Conservation (phyloP, 164 flowering plant species). For the Warburgia ugandensis region DNA sequence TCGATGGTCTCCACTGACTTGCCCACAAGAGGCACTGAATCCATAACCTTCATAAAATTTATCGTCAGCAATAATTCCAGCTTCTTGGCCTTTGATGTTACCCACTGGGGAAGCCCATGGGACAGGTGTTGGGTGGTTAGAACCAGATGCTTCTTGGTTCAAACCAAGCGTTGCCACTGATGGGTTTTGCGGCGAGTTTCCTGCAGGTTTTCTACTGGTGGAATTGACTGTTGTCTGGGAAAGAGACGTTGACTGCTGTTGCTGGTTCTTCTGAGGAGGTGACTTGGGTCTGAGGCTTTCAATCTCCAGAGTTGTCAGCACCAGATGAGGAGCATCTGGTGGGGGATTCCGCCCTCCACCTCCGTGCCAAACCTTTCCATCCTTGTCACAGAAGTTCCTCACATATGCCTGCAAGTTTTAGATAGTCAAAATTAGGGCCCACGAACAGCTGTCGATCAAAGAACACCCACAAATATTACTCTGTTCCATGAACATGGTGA, state of each 20-base stretch:
- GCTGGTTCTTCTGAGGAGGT: constrained; percentile 91
- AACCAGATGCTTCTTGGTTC: constrained; percentile 68
- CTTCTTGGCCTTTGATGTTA: constrained; percentile 44
- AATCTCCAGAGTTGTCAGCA: constrained; percentile 84
- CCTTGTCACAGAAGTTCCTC: constrained; percentile 76
- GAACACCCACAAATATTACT: no score
- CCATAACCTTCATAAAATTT: constrained; percentile 54
- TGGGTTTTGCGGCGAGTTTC: constrained; percentile 62
- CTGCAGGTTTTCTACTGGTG: constrained; percentile 48
- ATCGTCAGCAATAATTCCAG: constrained; percentile 33
- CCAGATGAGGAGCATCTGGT: constrained; percentile 93
- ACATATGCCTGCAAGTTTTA: constrained; percentile 69
- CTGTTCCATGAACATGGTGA: background rate
- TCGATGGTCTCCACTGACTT: constrained; percentile 32
- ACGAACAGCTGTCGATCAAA: no score
- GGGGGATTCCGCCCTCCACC: constrained; percentile 98
- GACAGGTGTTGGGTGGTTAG: constrained; percentile 41
- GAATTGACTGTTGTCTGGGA: constrained; percentile 47
- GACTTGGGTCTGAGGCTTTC: constrained; percentile 95
- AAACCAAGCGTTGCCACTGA: constrained; percentile 9
- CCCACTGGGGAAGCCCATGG: constrained; percentile 63
- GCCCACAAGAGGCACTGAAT: constrained; percentile 29
- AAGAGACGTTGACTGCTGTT: constrained; percentile 46
- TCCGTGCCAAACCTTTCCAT: constrained; percentile 95
- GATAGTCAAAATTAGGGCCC: no score